Percentiles rank a stretch among this genome's conserved stretches.
These are phyloP conservation scores for Arbutus unedo DNA, from an alignment of 148 eudicot genomes.

Conservation along the genomic window DNA sequence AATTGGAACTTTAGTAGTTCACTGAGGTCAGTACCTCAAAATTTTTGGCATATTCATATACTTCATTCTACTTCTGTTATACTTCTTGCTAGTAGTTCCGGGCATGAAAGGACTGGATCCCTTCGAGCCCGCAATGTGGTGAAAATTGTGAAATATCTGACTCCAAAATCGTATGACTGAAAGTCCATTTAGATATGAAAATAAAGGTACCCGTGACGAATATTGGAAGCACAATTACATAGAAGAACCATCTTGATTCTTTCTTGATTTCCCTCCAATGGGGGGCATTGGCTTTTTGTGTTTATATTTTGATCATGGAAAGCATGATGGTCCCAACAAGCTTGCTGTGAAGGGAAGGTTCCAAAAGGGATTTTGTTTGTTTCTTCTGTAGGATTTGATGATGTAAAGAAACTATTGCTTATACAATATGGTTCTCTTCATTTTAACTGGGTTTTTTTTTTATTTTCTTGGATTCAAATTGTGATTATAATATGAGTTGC, in stretches of 20 bases:
- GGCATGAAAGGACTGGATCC: no score
- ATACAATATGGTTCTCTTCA: background rate
- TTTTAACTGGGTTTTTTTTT: background rate
- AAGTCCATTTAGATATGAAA: background rate
- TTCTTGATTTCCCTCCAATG: background rate
- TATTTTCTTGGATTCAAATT: background rate
- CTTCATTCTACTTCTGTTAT: no score
- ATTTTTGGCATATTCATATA: constrained; percentile 9
- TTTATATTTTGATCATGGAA: constrained; percentile 16
- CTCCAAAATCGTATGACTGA: background rate
- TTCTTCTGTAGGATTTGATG: constrained; percentile 13
- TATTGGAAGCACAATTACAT: constrained; percentile 9
- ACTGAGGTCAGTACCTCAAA: constrained; percentile 14
- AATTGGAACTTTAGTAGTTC: background rate
- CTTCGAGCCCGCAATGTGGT: background rate
- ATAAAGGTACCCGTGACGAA: background rate
- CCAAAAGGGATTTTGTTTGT: constrained; percentile 6
- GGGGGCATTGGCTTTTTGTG: constrained; percentile 10
- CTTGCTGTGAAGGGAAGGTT: background rate
- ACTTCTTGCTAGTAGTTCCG: background rate
- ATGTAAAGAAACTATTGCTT: constrained; percentile 9
- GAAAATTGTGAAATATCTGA: background rate
- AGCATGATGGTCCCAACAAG: background rate
- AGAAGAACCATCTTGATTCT: constrained; percentile 9
- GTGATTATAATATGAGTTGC: background rate